These are phyloP conservation scores for Biscogniauxia mediterranea DNA, from an alignment of 2,329 filamentous ascomycete species.

Conservation along the genomic window DNA sequence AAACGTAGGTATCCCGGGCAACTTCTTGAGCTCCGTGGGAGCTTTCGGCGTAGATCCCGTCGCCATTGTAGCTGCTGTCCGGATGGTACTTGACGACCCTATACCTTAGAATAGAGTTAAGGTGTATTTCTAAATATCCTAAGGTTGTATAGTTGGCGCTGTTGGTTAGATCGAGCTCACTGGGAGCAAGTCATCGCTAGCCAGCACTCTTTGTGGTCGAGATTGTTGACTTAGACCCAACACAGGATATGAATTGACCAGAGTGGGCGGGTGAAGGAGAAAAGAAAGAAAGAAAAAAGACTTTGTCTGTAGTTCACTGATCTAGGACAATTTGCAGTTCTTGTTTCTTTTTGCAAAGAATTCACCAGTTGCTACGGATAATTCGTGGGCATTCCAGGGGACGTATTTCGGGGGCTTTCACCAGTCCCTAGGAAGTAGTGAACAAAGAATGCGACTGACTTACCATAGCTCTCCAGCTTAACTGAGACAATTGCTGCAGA, in stretches of 20 bases:
- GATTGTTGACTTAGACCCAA: slow-evolving; percentile 6
- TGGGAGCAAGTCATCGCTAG: slow-evolving; percentile 11
- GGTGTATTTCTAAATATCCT: slow-evolving; percentile 2
- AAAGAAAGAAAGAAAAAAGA: slow-evolving; percentile 7
- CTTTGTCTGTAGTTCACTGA: slow-evolving; percentile 7
- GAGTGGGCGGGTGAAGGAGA: slow-evolving; percentile 7
- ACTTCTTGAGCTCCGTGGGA: neutral
- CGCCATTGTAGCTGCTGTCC: neutral
- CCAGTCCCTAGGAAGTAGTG: slow-evolving; percentile 13
- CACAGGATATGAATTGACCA: slow-evolving; percentile 1
- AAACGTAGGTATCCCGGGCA: too few relatives aligned
- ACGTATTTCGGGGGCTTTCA: slow-evolving; percentile 14
- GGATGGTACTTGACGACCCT: neutral
- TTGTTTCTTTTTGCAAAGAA: slow-evolving; percentile 23
- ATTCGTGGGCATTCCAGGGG: slow-evolving; percentile 24
- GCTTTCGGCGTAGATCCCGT: neutral
- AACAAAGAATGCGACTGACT: slow-evolving; percentile 29
- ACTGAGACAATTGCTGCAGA: slow-evolving; percentile 24
- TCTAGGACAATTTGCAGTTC: slow-evolving; percentile 11
- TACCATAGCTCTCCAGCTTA: slow-evolving; percentile 5
- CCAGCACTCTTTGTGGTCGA: slow-evolving; percentile 5
- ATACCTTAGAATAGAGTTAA: neutral
- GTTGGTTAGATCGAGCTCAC: slow-evolving; percentile 7
- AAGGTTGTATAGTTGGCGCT: slow-evolving; percentile 2
- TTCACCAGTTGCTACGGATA: slow-evolving; percentile 16